phyloP scores from a whole-genome alignment of 768 basidiomycete species.

The Kwoniella botswanensis region DNA sequence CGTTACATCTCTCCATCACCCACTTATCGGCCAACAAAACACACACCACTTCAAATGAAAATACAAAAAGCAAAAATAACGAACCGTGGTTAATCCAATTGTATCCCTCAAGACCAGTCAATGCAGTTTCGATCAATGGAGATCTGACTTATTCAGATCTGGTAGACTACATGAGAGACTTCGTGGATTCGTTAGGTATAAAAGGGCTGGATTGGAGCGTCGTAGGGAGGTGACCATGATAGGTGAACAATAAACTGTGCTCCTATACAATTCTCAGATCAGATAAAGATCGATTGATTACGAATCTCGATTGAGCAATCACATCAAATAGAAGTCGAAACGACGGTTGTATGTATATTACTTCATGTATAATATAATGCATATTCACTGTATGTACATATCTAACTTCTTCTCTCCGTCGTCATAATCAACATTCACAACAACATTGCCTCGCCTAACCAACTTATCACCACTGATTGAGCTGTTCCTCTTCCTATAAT shows the following conservation, averaged over 20 bases:
- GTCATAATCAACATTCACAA: not conserved
- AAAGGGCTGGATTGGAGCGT: conserved; percentile 44
- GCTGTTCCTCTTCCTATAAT: not conserved
- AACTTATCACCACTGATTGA: too few relatives aligned
- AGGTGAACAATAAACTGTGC: not conserved
- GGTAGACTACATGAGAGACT: conserved; percentile 38
- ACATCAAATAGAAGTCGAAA: too few relatives aligned
- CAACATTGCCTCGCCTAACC: not conserved
- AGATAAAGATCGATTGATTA: not conserved
- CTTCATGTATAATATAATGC: not conserved
- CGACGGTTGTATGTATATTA: too few relatives aligned
- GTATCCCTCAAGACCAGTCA: conserved; percentile 38
- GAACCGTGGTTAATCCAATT: conserved; percentile 43
- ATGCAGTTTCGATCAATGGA: conserved; percentile 23
- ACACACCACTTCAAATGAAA: conserved; percentile 7
- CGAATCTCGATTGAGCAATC: too few relatives aligned
- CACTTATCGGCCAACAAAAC: conserved; percentile 5
- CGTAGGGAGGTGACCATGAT: conserved; percentile 7
- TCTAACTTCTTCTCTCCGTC: not conserved
- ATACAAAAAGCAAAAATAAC: not conserved
- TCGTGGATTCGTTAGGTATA: conserved; percentile 37
- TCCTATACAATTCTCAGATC: not conserved
- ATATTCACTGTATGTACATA: conserved; percentile 6
- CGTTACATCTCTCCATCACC: conserved; percentile 33
- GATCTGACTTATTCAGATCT: conserved; percentile 34